phyloP scores from a whole-genome alignment of 441 rosid genomes.

The Breynia disticha region DNA sequence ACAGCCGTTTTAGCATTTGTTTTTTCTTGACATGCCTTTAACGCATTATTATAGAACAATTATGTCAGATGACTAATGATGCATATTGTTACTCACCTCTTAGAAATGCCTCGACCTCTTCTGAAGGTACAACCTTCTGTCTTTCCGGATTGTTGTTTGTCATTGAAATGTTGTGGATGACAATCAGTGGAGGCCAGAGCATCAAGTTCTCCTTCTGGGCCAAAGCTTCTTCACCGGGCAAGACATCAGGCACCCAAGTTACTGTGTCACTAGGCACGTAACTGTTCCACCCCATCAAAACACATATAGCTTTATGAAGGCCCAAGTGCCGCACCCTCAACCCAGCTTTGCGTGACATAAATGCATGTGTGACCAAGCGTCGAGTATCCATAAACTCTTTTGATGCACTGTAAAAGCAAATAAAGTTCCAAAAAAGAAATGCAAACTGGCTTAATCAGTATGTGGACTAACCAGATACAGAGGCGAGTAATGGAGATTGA shows the following conservation, averaged over 20 bases:
- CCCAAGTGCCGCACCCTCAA: constrained; percentile 55
- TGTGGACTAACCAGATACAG: no score
- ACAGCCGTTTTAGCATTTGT: no score
- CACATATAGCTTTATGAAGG: constrained; percentile 54
- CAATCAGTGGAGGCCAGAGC: constrained; percentile 58
- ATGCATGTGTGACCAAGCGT: constrained; percentile 47
- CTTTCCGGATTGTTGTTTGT: constrained; percentile 33
- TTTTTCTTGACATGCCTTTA: no score
- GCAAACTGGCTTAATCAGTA: no score
- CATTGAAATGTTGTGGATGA: constrained; percentile 47
- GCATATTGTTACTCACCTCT: constrained; percentile 30
- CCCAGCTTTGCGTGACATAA: constrained; percentile 46
- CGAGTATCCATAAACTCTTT: constrained; percentile 47
- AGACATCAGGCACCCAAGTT: constrained; percentile 40
- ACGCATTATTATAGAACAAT: no score
- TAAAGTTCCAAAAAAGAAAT: constrained; percentile 8
- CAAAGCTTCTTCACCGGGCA: constrained; percentile 38
- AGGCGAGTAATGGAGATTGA: no score
- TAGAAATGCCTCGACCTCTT: constrained; percentile 43
- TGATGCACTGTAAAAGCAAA: constrained; percentile 34
- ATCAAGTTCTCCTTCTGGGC: constrained; percentile 54
- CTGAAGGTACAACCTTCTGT: constrained; percentile 38
- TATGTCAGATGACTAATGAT: no score
- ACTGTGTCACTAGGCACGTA: constrained; percentile 29
- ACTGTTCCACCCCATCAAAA: constrained; percentile 54